Percentiles rank a stretch among this genome's conserved stretches.
These are phyloP conservation scores for Kluyveromyces sp. DNA, from an alignment of 1,139 yeast species.

Conservation along the genomic window DNA sequence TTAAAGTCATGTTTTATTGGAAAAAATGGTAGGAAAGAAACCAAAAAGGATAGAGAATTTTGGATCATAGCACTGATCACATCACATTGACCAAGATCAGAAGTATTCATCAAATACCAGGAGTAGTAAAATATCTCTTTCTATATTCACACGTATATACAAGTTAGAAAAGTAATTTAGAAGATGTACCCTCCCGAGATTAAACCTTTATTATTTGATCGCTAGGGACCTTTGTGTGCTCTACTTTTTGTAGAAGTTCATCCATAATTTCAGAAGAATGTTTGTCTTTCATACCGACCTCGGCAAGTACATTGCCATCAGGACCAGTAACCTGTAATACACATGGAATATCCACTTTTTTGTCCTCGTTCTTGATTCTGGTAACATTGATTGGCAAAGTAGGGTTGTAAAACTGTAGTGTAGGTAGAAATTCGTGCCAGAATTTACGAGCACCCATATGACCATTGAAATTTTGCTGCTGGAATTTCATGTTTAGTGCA, in stretches of 20 bases:
- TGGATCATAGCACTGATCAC: no score
- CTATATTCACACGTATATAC: no score
- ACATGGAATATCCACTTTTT: conserved; percentile 26
- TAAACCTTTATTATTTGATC: conserved; percentile 16
- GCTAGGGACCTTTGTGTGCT: conserved; percentile 21
- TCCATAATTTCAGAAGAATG: conserved; percentile 22
- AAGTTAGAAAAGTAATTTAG: no score
- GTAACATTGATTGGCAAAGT: conserved; percentile 52
- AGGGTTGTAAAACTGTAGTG: conserved; percentile 78
- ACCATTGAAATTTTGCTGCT: conserved; percentile 37
- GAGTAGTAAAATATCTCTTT: no score
- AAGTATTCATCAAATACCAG: no score
- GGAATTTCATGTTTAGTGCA: conserved; percentile 37
- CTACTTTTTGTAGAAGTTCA: conserved; percentile 19
- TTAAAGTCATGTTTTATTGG: no score
- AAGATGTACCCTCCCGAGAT: not conserved
- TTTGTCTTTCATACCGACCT: conserved; percentile 25
- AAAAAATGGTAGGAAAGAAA: no score
- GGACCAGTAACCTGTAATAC: conserved; percentile 21
- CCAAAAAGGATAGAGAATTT: no score
- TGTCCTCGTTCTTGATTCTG: conserved; percentile 40
- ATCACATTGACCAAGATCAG: no score
- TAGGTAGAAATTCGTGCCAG: conserved; percentile 69
- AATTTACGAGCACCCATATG: conserved; percentile 53
- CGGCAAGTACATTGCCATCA: conserved; percentile 18